These are phyloP conservation scores for Melanogaster broomeanus DNA, from an alignment of 768 basidiomycete species.

Conservation along the genomic window DNA sequence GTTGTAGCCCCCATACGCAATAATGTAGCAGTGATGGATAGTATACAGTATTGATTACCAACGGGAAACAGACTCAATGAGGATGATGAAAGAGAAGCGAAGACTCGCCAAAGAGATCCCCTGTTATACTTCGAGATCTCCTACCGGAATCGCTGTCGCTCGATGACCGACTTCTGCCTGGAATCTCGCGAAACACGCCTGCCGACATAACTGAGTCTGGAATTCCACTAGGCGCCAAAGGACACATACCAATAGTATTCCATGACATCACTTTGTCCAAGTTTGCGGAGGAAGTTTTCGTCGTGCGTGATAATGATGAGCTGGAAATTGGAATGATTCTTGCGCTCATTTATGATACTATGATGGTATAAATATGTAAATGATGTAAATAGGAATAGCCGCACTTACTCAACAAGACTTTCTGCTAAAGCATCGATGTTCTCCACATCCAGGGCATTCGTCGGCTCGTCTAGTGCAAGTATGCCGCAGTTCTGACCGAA, in stretches of 20 bases:
- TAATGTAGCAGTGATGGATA: neutral
- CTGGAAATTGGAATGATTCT: slow-evolving; percentile 90
- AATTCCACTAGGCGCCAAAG: neutral
- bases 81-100: neutral
- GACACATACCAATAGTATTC: slow-evolving; percentile 82
- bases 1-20: neutral
- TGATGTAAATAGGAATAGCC: neutral
- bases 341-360: slow-evolving; percentile 94
- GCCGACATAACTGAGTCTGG: neutral
- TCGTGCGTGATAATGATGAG: slow-evolving; percentile 97
- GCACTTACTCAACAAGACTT: slow-evolving; percentile 85
- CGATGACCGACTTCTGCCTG: slow-evolving; percentile 78
- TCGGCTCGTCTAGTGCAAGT: slow-evolving; percentile 96
- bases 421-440: slow-evolving; percentile 94
- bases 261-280: slow-evolving; percentile 91
- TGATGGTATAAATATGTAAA: neutral
- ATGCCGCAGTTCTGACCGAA: slow-evolving; percentile 99
- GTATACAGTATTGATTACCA: neutral
- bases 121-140: slow-evolving; percentile 15
- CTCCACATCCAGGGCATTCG: slow-evolving; percentile 94
- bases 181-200: slow-evolving; percentile 81
- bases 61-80: neutral
- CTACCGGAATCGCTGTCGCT: slow-evolving; percentile 66
- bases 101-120: neutral
- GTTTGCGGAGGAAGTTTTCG: slow-evolving; percentile 88